These are phyloP conservation scores for Ogataea dorogensis DNA, from an alignment of 805 yeast species.

Conservation along the genomic window DNA sequence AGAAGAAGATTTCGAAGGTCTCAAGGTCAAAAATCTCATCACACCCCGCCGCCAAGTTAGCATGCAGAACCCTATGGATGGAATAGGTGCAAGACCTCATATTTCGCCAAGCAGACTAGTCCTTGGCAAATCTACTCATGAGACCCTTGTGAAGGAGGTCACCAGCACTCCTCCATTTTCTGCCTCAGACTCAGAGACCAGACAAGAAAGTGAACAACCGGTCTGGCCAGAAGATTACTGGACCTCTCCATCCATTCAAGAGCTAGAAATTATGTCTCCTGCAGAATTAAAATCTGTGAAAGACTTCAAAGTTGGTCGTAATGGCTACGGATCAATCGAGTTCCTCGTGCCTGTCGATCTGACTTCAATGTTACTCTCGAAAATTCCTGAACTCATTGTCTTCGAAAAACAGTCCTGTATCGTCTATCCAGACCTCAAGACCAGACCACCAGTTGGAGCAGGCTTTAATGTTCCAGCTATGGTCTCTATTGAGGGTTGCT, in stretches of 20 bases:
- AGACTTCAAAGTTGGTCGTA: constrained; percentile 74
- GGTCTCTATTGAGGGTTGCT: constrained; percentile 75
- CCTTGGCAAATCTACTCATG: constrained; percentile 1
- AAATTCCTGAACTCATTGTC: constrained; percentile 63
- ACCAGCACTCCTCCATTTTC: constrained; percentile 1
- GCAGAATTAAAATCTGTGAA: constrained; percentile 62
- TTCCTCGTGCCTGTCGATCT: constrained; percentile 83
- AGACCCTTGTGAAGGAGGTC: constrained; percentile 1
- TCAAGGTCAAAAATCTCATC: constrained; percentile 19
- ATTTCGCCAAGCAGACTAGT: constrained; percentile 8
- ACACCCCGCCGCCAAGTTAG: constrained; percentile 35
- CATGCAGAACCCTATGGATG: constrained; percentile 10
- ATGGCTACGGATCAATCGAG: constrained; percentile 71
- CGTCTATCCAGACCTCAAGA: constrained; percentile 67
- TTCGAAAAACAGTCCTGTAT: constrained; percentile 60
- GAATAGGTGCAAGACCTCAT: constrained; percentile 1
- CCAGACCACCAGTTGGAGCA: constrained; percentile 66
- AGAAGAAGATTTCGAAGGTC: constrained; percentile 23
- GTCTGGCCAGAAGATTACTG: constrained; percentile 68
- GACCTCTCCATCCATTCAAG: constrained; percentile 74
- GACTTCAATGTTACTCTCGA: constrained; percentile 59
- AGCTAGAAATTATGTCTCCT: constrained; percentile 56
- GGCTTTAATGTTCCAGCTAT: constrained; percentile 79
- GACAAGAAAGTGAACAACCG: not conserved
- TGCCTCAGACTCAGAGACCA: too few relatives aligned